Conservation (phyloP, 805 yeast species). For the Phaffomyces opuntiae region DNA sequence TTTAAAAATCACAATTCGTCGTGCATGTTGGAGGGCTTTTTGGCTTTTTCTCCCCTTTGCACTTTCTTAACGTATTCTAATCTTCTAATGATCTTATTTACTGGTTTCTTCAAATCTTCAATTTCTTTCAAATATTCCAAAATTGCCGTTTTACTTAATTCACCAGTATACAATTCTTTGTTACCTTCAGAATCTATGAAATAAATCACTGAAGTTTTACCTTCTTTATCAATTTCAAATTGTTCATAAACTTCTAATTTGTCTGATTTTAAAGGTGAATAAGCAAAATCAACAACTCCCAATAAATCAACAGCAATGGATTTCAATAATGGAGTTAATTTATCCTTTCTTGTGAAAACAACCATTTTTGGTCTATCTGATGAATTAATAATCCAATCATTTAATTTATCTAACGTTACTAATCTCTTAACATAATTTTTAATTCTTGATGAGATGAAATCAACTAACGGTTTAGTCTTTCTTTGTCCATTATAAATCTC, state of each 20-base stretch:
- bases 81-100: conserved; percentile 6
- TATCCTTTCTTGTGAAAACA: conserved; percentile 44
- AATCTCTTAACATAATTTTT: conserved; percentile 60
- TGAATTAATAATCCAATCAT: conserved; percentile 16
- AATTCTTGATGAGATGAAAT: conserved; percentile 48
- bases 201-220: conserved; percentile 9
- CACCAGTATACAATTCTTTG: conserved; percentile 24
- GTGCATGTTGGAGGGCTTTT: conserved; percentile 7
- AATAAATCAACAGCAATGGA: conserved; percentile 66
- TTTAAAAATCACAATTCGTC: conserved; percentile 12
- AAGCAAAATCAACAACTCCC: conserved; percentile 41
- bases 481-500: conserved; percentile 62
- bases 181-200: conserved; percentile 9
- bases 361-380: conserved; percentile 34
- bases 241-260: conserved; percentile 14
- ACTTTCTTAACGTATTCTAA: conserved; percentile 15
- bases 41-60: conserved; percentile 19
- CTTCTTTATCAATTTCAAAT: conserved; percentile 12
- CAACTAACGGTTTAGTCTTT: conserved; percentile 43
- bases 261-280: conserved; percentile 25
- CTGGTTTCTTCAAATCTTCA: conserved; percentile 30
- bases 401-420: conserved; percentile 27
- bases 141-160: conserved; percentile 25
- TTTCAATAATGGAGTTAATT: conserved; percentile 50
- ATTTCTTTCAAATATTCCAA: conserved; percentile 25